phyloP scores from a whole-genome alignment of 371 early-diverging fungal genomes.

The Apophysomyces trapeziformis region DNA sequence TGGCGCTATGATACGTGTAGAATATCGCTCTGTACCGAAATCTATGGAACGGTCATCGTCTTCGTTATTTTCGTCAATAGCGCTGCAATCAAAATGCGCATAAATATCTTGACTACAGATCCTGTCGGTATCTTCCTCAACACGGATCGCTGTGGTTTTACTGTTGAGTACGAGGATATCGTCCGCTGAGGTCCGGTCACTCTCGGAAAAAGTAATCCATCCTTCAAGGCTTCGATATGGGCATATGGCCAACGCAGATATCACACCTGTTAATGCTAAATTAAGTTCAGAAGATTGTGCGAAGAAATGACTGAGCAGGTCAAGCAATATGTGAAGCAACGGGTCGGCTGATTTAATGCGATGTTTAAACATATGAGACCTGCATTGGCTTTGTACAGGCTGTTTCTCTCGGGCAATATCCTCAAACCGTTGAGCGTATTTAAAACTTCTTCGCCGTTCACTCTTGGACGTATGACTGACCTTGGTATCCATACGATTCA shows the following conservation, averaged over 20 bases:
- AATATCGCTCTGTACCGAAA: conserved; percentile 45
- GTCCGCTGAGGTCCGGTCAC: conserved; percentile 56
- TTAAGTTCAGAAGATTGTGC: conserved; percentile 88
- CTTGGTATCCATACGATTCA: conserved; percentile 33
- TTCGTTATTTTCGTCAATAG: conserved; percentile 45
- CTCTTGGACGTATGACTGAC: conserved; percentile 31
- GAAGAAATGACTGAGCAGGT: conserved; percentile 77
- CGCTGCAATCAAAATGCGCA: conserved; percentile 31
- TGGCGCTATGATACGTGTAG: conserved; percentile 34
- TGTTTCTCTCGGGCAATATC: conserved; percentile 1
- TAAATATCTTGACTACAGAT: conserved; percentile 41
- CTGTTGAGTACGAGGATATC: conserved; percentile 45
- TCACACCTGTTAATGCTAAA: conserved; percentile 86
- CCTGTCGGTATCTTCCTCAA: conserved; percentile 32
- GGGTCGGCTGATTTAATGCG: conserved; percentile 67
- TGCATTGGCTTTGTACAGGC: conserved; percentile 15
- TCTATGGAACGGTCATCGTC: conserved; percentile 58
- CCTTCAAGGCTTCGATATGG: conserved; percentile 78
- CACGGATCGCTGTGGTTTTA: conserved; percentile 19
- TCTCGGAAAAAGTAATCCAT: conserved; percentile 78
- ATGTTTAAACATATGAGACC: conserved; percentile 44
- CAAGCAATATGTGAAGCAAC: conserved; percentile 65
- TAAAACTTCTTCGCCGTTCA: conserved; percentile 61
- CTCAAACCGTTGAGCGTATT: conserved; percentile 60
- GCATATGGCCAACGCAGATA: conserved; percentile 81